Base-by-base conservation (phyloP, 148 eudicot species). In the Cornus florida region DNA sequence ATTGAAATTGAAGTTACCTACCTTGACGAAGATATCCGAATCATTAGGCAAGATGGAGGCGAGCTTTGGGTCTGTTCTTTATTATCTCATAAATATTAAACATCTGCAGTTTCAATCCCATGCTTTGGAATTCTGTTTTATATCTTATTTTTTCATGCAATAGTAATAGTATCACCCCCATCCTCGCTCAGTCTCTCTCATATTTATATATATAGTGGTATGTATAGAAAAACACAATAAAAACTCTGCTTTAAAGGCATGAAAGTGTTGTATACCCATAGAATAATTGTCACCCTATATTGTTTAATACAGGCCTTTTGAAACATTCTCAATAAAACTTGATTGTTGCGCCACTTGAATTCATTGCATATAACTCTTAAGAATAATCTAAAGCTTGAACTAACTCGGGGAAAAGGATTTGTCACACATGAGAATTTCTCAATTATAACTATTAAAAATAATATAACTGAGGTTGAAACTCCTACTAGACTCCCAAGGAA, bases 1-100 rank as follows among this genome's bases (percentile, higher is more conserved):
- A 97, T 95, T 71, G 99, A 95, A 69, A 93, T 95, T 76, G 99
- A 93, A 71, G 97, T 95, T 69, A 93, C 97, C 2, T 95, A 89
- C 41, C 33, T 91, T 1, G 99, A 95, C 80, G 81, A 95, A 60
- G 95, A 95, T 83, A 83, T 82, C 31, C 92, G 99, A 20, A 77
- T 95, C 76, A 95, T 98, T 38, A 88, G 98, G 79, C 97, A 97
- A 75, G 98, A 95, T 75, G 84, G 91, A 77, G 91, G 76, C 39
- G 98, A 95, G 93, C 93, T 93, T 3, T 88, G 97, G 86, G 98
- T 95, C 70, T 95, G 77, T 76, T 91, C 28, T 28, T 28, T 28
- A 28, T 28, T 28, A 1, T 28, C 28, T 28, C 28, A 0, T 95
- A 82, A 87, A 50, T 73, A 6, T 69, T 31, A 35, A 57, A 8